Conservation (phyloP, 1,284 basidiomycete genomes). For the Phellopilus nigrolimitatus region DNA sequence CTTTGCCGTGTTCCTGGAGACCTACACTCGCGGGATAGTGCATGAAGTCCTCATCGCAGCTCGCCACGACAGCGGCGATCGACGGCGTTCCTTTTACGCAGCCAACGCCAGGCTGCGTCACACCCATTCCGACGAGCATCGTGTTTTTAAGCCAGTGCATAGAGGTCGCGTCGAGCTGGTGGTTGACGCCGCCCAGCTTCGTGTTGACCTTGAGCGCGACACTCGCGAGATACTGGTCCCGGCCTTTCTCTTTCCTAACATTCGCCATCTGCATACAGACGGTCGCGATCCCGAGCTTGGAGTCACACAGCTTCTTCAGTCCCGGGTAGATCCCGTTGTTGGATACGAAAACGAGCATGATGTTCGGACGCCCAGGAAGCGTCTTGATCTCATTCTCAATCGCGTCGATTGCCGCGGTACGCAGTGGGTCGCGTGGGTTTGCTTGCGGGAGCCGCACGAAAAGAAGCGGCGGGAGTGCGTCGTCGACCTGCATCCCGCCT, state of each 20-base stretch:
- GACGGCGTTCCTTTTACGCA: constrained; percentile 71
- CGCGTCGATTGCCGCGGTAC: constrained; percentile 4
- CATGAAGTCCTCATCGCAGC: constrained; percentile 56
- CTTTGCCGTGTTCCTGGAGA: constrained; percentile 55
- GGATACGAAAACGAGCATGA: constrained; percentile 18
- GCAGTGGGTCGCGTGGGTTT: constrained; percentile 1
- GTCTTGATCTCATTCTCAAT: constrained; percentile 10
- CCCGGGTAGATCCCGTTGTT: constrained; percentile 22
- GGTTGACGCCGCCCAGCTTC: constrained; percentile 76
- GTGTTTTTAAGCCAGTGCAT: constrained; percentile 67
- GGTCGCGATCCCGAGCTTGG: constrained; percentile 37
- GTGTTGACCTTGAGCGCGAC: constrained; percentile 64
- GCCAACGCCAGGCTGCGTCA: constrained; percentile 66
- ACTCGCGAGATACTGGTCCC: constrained; percentile 76
- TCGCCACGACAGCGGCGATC: constrained; percentile 74
- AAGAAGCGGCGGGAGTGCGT: constrained; percentile 52
- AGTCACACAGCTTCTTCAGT: constrained; percentile 39
- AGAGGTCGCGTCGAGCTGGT: constrained; percentile 49
- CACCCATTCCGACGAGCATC: constrained; percentile 79
- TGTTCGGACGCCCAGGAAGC: constrained; percentile 2
- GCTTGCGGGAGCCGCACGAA: constrained; percentile 59
- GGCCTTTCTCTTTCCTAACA: constrained; percentile 43
- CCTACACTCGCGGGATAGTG: constrained; percentile 66
- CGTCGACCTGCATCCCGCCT: constrained; percentile 24
- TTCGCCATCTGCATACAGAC: constrained; percentile 18